Base-by-base conservation (phyloP, 257 asterid genomes). In the Eustoma russellianum region DNA sequence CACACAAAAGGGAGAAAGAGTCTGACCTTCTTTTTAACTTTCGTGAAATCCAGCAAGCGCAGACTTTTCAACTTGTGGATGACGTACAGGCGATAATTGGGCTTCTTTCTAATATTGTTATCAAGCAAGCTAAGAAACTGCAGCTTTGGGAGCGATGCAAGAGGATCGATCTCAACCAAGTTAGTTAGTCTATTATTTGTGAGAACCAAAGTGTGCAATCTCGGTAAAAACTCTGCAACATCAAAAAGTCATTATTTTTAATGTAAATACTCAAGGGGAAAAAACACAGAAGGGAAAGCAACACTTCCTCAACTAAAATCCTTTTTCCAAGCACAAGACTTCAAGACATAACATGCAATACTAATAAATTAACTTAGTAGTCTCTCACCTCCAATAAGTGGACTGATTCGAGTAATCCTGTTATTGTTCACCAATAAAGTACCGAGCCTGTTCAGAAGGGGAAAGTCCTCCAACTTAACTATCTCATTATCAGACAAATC, bases 401-500 rank as follows among this genome's bases (percentile, higher is more conserved):
- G 83, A 70, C 73, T 88, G 68, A 92, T 88, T n/a, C 99, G 95
- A 45, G 97, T 88, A 64, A 88, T 85, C 56, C 97, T 83, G 61
- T 92, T 88, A 72, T 79, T 92, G 83, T 92, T 92, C 81, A 92
- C 16, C 70, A 92, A 71, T 77, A 88, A 55, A 35, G 97, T 88
- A 6, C 97, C 97, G 0, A 92, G 77, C n/a, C 99, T 88, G 65
- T 71, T 83, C 44, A 92, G 68, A 61, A 50, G 14, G 1, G 95
- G 94, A 60, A 88, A 88, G 74, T 88, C 88, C 66, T 92, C 99
- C 2, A 92, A 94, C 86, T 92, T 92, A 61, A 92, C 95, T 62
- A 92, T 92, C 85, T 88, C 97, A 69, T 92, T 92, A 72, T 92
- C 97, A 33, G 99, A 92, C 62, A 92, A 77, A 66, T 92, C 99